These are phyloP conservation scores for Hyaloperonospora arabidopsidis DNA, from an alignment of 352 stramenopile genomes.

Conservation along the genomic window DNA sequence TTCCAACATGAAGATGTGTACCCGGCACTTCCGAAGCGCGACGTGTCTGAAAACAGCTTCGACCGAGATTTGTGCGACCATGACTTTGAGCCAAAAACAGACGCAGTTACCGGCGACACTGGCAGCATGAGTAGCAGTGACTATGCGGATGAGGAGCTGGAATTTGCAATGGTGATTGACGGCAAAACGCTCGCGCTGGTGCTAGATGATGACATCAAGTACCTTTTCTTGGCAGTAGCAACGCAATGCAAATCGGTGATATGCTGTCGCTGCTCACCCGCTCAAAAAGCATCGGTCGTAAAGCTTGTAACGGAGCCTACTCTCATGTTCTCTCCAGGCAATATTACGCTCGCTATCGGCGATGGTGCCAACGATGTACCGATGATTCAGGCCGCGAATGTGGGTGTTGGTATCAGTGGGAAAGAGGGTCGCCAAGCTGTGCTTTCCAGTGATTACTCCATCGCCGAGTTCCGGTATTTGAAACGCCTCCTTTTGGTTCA, in stretches of 20 bases:
- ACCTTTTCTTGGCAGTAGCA: conserved; percentile 80
- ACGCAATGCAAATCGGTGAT: conserved; percentile 87
- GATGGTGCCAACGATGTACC: conserved; percentile 83
- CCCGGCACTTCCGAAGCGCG: conserved; percentile 42
- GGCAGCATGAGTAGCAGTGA: conserved; percentile 38
- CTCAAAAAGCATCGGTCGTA: conserved; percentile 81
- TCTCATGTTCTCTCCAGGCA: conserved; percentile 82
- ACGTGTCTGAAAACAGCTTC: conserved; percentile 45
- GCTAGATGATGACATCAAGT: conserved; percentile 86
- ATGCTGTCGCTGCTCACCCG: conserved; percentile 77
- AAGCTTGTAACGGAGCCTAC: conserved; percentile 83
- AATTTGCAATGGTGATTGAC: conserved; percentile 88
- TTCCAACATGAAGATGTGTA: conserved; percentile 68
- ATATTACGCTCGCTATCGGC: conserved; percentile 81
- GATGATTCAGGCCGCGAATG: conserved; percentile 85
- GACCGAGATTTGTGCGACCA: conserved; percentile 54
- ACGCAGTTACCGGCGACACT: conserved; percentile 20
- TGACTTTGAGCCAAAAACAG: conserved; percentile 63
- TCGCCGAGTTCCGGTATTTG: conserved; percentile 78
- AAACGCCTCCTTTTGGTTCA: conserved; percentile 79
- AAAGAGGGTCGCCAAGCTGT: conserved; percentile 84
- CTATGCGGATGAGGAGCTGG: conserved; percentile 66
- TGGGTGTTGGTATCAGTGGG: conserved; percentile 78
- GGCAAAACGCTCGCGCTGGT: conserved; percentile 76
- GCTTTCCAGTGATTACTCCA: conserved; percentile 77